A percentile compares a stretch with the other conserved stretches of the same genome.
phyloP scores from a whole-genome alignment of 345 rosid genomes.

The Hirschfeldia incana region DNA sequence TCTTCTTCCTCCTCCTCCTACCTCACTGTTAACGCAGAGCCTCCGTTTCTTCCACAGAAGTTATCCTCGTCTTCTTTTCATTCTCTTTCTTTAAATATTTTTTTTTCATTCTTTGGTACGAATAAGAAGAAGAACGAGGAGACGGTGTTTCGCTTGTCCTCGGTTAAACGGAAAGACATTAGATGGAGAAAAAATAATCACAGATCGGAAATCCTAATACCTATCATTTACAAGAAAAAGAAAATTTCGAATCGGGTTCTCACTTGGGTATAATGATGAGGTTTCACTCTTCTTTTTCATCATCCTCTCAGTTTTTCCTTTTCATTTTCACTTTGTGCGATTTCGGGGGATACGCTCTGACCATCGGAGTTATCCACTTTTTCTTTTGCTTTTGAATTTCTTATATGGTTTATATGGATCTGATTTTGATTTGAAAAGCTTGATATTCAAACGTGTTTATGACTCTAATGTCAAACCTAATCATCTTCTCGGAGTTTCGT shows the following conservation, averaged over 20 bases:
- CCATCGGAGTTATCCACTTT: neutral
- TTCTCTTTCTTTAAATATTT: neutral
- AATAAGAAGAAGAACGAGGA: slow-evolving; percentile 10
- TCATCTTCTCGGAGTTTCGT: neutral
- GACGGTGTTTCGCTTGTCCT: neutral
- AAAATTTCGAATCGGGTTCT: slow-evolving; percentile 5
- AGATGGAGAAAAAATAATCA: neutral
- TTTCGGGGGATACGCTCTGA: neutral
- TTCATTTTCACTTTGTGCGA: neutral
- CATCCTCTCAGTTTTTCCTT: slow-evolving; percentile 5
- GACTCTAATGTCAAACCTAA: slow-evolving; percentile 5
- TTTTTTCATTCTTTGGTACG: slow-evolving; percentile 1
- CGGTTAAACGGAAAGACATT: neutral
- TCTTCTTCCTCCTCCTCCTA: slow-evolving; percentile 20
- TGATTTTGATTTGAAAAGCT: slow-evolving; percentile 28
- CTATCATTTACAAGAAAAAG: neutral
- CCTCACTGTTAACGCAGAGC: slow-evolving; percentile 40
- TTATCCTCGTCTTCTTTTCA: neutral
- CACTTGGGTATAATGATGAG: slow-evolving; percentile 43
- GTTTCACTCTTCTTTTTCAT: slow-evolving; percentile 22
- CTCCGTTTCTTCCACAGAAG: slow-evolving; percentile 1
- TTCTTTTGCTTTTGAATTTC: neutral
- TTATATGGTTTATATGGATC: slow-evolving; percentile 23
- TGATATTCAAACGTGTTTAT: neutral
- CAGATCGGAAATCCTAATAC: slow-evolving; percentile 31